phyloP scores from a whole-genome alignment of 2,329 filamentous ascomycete genomes.

The Aspergillus clavatus region DNA sequence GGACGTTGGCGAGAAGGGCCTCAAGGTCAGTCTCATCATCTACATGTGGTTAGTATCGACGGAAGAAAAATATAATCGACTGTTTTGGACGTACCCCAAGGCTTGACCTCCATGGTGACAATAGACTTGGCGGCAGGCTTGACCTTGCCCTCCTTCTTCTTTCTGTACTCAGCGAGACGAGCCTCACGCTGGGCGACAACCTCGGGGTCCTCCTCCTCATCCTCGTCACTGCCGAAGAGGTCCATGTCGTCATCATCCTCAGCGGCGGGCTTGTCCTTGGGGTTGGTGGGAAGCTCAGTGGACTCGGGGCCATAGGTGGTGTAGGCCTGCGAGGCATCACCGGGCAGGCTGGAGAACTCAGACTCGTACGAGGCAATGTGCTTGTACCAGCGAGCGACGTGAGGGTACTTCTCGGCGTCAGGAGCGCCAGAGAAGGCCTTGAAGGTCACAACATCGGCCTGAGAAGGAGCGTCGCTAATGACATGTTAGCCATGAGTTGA shows the following conservation, averaged over 20 bases:
- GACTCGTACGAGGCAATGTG: slow-evolving; percentile 90
- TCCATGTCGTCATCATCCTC: slow-evolving; percentile 84
- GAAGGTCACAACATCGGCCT: slow-evolving; percentile 95
- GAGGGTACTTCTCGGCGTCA: slow-evolving; percentile 79
- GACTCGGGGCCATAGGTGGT: slow-evolving; percentile 87
- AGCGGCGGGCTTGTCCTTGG: slow-evolving; percentile 72
- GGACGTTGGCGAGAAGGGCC: slow-evolving; percentile 73
- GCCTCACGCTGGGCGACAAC: slow-evolving; percentile 78
- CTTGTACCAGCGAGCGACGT: slow-evolving; percentile 98
- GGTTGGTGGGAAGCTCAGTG: slow-evolving; percentile 72
- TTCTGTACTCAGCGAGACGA: slow-evolving; percentile 86
- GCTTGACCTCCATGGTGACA: slow-evolving; percentile 94
- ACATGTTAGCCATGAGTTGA: slow-evolving; percentile 13
- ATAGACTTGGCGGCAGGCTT: slow-evolving; percentile 95
- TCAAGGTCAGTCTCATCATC: slow-evolving; percentile 94
- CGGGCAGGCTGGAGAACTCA: slow-evolving; percentile 85
- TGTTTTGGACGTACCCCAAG: slow-evolving; percentile 82
- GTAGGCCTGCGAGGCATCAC: slow-evolving; percentile 84
- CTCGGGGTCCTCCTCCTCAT: slow-evolving; percentile 91
- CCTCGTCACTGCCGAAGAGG: slow-evolving; percentile 87
- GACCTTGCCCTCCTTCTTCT: slow-evolving; percentile 92
- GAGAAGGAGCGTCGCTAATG: slow-evolving; percentile 63
- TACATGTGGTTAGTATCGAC: slow-evolving; percentile 26
- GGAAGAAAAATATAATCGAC: background rate
- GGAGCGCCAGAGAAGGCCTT: slow-evolving; percentile 77